Base-by-base conservation (phyloP, 176 grass and related monocot genomes). In the Phragmites australis region DNA sequence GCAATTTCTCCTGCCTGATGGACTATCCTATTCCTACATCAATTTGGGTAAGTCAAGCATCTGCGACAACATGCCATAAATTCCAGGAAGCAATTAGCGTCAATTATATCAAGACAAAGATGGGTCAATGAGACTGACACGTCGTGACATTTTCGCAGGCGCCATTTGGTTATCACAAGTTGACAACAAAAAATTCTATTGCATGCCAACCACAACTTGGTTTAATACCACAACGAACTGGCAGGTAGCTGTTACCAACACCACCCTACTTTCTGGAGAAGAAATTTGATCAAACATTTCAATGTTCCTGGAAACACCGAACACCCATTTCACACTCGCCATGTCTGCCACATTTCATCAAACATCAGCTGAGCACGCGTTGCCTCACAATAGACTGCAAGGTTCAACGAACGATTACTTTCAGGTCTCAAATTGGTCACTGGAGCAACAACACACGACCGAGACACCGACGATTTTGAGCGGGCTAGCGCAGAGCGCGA, bases 181-280 rank as follows among this genome's bases (percentile, higher is more conserved):
- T n/a, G n/a, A n/a, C n/a, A n/a, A n/a, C n/a, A n/a, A n/a, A n/a
- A n/a, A n/a, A 23, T 14, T 48, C n/a, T 72, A 21, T 27, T 29
- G 70, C 42, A 50, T 26, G 66, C 6, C n/a, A 77, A 49, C 7
- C 29, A 37, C 77, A 68, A 13, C 55, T 77, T 65, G 37, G 37
- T 8, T 44, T 19, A 70, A 44, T 43, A 15, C 2, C 34, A 37
- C 50, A 69, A 51, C 9, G 11, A 78, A 48, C 47, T 65, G 76
- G 18, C 55, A 67, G 58, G 49, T 34, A 67, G 57, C 47, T 54
- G 32, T 27, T 37, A 65, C 26, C 15, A 77, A 42, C 72, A 86
- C 5, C 63, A 43, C 26, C 32, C 14, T 21, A 48, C 5, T 77
- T 34, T 44, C 42, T 61, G 37, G 10, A 66, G 2, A 55, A 19